Evolutionary conservation across 306 rosid species (phyloP), one percentile per base, ranked within the genome.

Genomic region (Cucumis hystrix): DNA sequence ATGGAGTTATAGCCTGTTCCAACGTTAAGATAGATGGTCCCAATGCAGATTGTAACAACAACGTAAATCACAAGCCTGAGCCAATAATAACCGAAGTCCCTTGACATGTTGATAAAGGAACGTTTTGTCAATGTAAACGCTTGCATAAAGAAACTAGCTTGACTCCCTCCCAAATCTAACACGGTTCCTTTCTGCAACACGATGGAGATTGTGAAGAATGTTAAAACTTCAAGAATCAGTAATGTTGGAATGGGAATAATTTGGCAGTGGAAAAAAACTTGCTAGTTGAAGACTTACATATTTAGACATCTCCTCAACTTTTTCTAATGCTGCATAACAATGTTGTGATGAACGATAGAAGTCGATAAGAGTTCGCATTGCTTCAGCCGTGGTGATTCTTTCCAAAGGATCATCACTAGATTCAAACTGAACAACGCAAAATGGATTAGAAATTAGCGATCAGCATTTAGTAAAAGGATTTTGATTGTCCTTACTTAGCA

Each of bases 81-180:
- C 99, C 98, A 95, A 73, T 95, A 95, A 82, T 95, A 95, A 2
- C 98, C 99, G 20, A 92, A 95, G 76, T 95, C 99, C 88, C 99
- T 92, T 20, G 99, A 91, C 99, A 95, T 95, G 96, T 95, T 95
- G 75, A 86, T 57, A 39, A 95, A 91, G 6, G 99, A 95, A 64
- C 99, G 93, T 79, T 89, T 90, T 40, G 99, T 89, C 87, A 95
- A 85, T 8, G 84, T 88, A 63, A 84, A 88, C 58, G 88, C 77
- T 78, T 95, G 99, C 96, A 87, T 89, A 52, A 86, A 75, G 90
- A 95, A 92, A 84, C 99, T 92, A 51, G 99, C 99, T 80, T 92
- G 97, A 80, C 98, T 95, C 79, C 99, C 99, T 84, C 93, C 96
- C 25, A 96, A 84, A 67, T 95, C 99, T 56, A 91, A 85, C 80